Evolutionary conservation across 768 basidiomycete genomes (phyloP).

Genomic region (Termitomyces sp.): DNA sequence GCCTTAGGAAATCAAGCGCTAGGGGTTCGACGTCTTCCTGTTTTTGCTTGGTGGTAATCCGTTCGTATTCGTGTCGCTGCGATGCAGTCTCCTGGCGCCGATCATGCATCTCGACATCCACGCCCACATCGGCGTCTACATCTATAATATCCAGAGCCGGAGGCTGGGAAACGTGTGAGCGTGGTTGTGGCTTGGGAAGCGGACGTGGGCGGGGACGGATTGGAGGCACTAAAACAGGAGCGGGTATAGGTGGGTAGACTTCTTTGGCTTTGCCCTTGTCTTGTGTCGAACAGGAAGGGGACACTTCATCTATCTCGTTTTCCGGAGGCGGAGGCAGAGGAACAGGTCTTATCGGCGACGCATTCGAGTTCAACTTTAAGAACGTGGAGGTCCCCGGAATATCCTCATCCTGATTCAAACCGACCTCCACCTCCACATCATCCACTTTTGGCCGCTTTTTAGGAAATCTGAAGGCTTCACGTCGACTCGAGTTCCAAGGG

Average conservation of each 20-base stretch:
- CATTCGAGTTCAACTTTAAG: too few relatives aligned
- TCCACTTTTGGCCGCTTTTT: too few relatives aligned
- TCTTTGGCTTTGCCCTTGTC: not conserved
- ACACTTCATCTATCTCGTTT: not conserved
- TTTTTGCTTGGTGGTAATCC: constrained; percentile 1
- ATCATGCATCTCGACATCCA: not conserved
- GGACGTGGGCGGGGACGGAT: not conserved
- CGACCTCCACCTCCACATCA: too few relatives aligned
- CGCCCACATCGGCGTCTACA: not conserved
- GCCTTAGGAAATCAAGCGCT: constrained; percentile 10
- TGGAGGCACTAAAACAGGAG: not conserved
- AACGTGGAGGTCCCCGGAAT: too few relatives aligned
- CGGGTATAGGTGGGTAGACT: not conserved
- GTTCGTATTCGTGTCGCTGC: not conserved
- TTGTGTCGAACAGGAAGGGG: not conserved
- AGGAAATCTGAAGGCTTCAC: too few relatives aligned
- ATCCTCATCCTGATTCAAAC: too few relatives aligned
- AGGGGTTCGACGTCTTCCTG: constrained; percentile 7
- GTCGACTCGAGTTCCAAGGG: too few relatives aligned
- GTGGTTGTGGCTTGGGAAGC: not conserved
- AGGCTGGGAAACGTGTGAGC: not conserved
- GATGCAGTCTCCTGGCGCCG: too few relatives aligned
- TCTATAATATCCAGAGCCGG: not conserved
- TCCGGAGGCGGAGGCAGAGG: not conserved
- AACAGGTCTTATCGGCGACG: not conserved